phyloP scores from a whole-genome alignment of 768 basidiomycete genomes.

The Trametes elegans region DNA sequence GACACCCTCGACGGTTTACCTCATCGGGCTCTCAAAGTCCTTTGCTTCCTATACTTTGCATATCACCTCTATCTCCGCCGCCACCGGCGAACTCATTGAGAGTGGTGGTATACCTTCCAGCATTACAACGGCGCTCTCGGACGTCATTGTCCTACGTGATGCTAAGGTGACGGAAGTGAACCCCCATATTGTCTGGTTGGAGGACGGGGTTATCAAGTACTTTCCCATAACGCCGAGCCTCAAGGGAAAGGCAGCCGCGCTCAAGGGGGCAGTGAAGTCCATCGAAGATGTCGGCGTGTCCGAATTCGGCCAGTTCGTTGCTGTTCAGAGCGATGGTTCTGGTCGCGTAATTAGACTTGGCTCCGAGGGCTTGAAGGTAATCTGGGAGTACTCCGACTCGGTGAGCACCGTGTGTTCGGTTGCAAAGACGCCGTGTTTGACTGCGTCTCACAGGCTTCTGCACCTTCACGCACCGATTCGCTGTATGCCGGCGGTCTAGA shows the following conservation, averaged over 20 bases:
- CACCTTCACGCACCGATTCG: slow-evolving; percentile 43
- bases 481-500: slow-evolving; percentile 59
- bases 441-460: slow-evolving; percentile 36
- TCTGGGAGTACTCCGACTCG: slow-evolving; percentile 57
- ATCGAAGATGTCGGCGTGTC: slow-evolving; percentile 63
- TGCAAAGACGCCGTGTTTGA: slow-evolving; percentile 1
- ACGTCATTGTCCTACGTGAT: slow-evolving; percentile 37
- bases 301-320: slow-evolving; percentile 59
- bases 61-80: slow-evolving; percentile 55
- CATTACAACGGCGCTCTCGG: slow-evolving; percentile 34
- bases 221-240: slow-evolving; percentile 52
- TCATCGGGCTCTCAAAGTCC: slow-evolving; percentile 44
- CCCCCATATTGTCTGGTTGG: slow-evolving; percentile 52
- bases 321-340: slow-evolving; percentile 51
- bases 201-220: slow-evolving; percentile 48
- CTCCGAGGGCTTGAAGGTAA: slow-evolving; percentile 40
- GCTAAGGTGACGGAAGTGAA: slow-evolving; percentile 13
- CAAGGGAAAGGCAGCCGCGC: slow-evolving; percentile 41
- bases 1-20: slow-evolving; percentile 54
- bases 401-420: slow-evolving; percentile 35
- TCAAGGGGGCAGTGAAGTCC: slow-evolving; percentile 40
- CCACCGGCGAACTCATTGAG: slow-evolving; percentile 50
- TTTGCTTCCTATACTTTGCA: slow-evolving; percentile 62
- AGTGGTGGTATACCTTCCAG: slow-evolving; percentile 54
- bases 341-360: slow-evolving; percentile 54